Evolutionary conservation across 1,284 basidiomycete genomes (phyloP).

Genomic region (Mycena sp.): DNA sequence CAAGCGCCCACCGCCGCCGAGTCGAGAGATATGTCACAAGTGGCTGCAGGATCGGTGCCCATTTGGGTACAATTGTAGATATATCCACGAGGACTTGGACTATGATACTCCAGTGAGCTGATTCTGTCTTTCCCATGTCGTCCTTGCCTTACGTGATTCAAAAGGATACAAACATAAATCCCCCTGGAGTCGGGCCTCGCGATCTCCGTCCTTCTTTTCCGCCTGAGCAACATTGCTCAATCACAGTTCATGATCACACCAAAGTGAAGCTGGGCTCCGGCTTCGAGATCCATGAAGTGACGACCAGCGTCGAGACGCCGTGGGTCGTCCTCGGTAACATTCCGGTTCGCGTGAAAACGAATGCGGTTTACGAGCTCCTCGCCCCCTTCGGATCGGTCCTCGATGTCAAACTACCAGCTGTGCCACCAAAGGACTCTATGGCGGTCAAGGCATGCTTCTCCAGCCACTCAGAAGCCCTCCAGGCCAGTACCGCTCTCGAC

Average conservation of each 20-base stretch:
- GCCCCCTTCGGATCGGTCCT: constrained; percentile 57
- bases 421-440: constrained; percentile 34
- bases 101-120: constrained; percentile 14
- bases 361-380: constrained; percentile 41
- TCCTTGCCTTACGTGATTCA: not conserved
- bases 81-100: constrained; percentile 19
- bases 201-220: not conserved
- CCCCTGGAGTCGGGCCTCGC: not conserved
- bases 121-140: not conserved
- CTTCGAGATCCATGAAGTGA: constrained; percentile 51
- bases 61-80: constrained; percentile 12
- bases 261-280: constrained; percentile 51
- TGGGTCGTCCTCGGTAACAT: constrained; percentile 53
- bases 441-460: constrained; percentile 56
- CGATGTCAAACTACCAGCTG: constrained; percentile 44
- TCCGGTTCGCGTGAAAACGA: constrained; percentile 39
- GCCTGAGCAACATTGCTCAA: constrained; percentile 11
- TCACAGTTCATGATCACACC: constrained; percentile 51
- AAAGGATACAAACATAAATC: not conserved
- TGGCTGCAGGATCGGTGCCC: constrained; percentile 21
- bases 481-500: constrained; percentile 59
- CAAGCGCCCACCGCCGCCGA: constrained; percentile 14
- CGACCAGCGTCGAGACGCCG: constrained; percentile 58
- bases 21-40: constrained; percentile 7
- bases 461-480: constrained; percentile 54